Base-by-base conservation (phyloP, 2,329 filamentous ascomycete species). In the Dothideomycetidae sp. region DNA sequence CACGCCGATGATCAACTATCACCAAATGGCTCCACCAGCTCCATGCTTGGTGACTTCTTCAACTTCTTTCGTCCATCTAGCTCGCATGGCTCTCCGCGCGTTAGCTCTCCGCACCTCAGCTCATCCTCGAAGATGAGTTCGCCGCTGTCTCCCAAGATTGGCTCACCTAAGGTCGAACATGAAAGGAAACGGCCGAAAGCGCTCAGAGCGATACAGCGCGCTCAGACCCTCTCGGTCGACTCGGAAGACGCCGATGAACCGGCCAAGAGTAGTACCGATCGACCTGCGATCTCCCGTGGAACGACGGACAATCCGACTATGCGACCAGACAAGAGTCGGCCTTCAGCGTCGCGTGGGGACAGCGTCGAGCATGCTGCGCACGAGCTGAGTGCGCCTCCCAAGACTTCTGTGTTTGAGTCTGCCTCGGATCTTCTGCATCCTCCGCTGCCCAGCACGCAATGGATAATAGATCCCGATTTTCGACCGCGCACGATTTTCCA, bases 401-500 rank as follows among this genome's bases (percentile, higher is more conserved):
- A 75, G 49, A 96, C 90, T 1, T 92, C 83, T 0, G 81, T 98
- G 44, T 93, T 98, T 42, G 90, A 98, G 60, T 86, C 88, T 3
- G 90, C 90, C 1, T 83, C 85, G 9, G 88, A 98, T 56, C 63
- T 98, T 3, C 70, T 98, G 29, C 92, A 88, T 54, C 90, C 90
- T 4, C 88, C 85, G 33, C 61, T 96, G 21, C 88, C 90, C 11
- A 71, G 81, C 0, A 66, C 73, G 3, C 78, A 85, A 31, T 98
- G 84, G 57, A 66, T 98, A 26, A 71, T 86, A 36, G 81, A 96
- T 48, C 88, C 90, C 5, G 69, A 77, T 1, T 78, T 74, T 35
- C 78, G 90, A 11, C 76, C 84, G 1, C 74, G 84, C 32, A 88
- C 88, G 1, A 98, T 98, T 42, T 96, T 96, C 58, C 90, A 98